A percentile compares a stretch with the other conserved stretches of the same genome.
Evolutionary conservation across 83 land plant genomes (phyloP).

Genomic region (Picea mariana): DNA sequence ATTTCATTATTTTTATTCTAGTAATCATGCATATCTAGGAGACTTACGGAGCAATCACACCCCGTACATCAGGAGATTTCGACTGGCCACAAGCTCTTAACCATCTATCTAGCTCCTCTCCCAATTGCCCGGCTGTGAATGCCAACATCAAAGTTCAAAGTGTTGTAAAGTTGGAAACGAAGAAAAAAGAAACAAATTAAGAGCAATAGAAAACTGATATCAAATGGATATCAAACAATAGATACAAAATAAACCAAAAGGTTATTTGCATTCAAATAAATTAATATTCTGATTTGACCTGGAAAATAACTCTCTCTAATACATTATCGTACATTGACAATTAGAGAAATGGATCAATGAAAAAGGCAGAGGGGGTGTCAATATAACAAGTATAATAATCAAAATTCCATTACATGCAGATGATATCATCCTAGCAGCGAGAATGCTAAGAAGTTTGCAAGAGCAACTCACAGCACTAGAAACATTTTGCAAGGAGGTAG

Average conservation of each 20-base stretch:
- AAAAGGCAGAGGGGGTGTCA: background rate
- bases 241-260: background rate
- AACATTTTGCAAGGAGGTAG: background rate
- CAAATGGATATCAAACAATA: conserved; percentile 7
- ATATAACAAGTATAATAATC: background rate
- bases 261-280: conserved; percentile 8
- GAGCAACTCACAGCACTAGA: too few species aligned
- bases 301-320: too few species aligned
- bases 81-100: conserved; percentile 59
- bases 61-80: conserved; percentile 78
- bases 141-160: background rate
- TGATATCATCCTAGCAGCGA: background rate
- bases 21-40: background rate
- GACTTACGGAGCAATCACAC: conserved; percentile 97
- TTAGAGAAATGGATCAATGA: background rate
- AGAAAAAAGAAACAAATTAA: conserved; percentile 2
- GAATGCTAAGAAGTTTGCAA: background rate
- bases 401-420: background rate
- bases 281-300: too few species aligned
- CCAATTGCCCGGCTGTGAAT: conserved; percentile 60
- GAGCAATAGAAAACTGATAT: background rate
- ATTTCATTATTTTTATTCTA: background rate
- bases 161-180: conserved; percentile 11
- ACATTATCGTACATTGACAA: too few species aligned
- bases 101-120: conserved; percentile 88